These are phyloP conservation scores for Phialemonium atrogriseum DNA, from an alignment of 2,329 filamentous ascomycete species.

Conservation along the genomic window DNA sequence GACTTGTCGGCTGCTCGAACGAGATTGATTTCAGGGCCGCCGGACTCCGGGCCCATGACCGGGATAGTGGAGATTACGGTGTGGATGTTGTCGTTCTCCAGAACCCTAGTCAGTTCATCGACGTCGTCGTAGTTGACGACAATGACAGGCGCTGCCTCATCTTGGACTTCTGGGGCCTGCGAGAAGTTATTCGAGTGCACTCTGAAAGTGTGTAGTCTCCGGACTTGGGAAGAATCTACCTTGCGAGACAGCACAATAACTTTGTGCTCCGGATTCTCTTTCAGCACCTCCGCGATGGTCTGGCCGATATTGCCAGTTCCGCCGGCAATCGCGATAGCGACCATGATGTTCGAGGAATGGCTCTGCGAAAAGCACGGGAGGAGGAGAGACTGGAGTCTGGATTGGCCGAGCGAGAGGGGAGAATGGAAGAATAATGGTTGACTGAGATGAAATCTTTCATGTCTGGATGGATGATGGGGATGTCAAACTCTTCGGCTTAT, in stretches of 20 bases:
- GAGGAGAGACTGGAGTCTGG: too few species aligned
- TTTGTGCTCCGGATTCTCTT: slow-evolving; percentile 17
- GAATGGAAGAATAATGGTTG: too few species aligned
- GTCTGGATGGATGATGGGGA: too few species aligned
- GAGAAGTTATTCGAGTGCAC: too few species aligned
- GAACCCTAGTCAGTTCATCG: slow-evolving; percentile 11
- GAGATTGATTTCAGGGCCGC: slow-evolving; percentile 28
- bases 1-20: slow-evolving; percentile 33
- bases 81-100: slow-evolving; percentile 29
- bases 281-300: slow-evolving; percentile 1
- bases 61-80: slow-evolving; percentile 34
- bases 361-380: too few species aligned
- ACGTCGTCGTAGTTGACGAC: slow-evolving; percentile 20
- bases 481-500: too few species aligned
- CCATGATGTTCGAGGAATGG: slow-evolving; percentile 2
- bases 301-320: slow-evolving; percentile 8
- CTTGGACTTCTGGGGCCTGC: slow-evolving; percentile 7
- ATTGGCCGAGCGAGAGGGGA: too few species aligned
- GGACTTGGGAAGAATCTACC: slow-evolving; percentile 13
- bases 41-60: slow-evolving; percentile 17
- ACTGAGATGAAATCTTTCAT: too few species aligned
- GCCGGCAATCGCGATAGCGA: slow-evolving; percentile 8
- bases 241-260: slow-evolving; percentile 32
- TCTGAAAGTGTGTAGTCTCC: slow-evolving; percentile 1
- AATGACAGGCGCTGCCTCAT: slow-evolving; percentile 15